phyloP scores from a whole-genome alignment of 164 flowering plant species.

The Taxillus chinensis region DNA sequence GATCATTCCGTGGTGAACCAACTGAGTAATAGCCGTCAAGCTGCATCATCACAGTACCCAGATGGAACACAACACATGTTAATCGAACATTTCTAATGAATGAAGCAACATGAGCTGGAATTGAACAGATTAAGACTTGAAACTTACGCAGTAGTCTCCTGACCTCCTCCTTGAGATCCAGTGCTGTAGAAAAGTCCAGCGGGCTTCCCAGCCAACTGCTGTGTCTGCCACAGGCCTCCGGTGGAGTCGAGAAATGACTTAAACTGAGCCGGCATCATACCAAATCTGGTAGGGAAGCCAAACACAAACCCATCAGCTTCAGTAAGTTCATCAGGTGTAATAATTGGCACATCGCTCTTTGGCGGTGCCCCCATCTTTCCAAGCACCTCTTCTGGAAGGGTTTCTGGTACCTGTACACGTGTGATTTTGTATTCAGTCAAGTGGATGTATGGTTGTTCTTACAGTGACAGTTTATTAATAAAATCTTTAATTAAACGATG shows the following conservation, averaged over 20 bases:
- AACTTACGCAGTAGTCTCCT: conserved; percentile 61
- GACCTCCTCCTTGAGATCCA: conserved; percentile 67
- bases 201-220: conserved; percentile 57
- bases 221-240: conserved; percentile 52
- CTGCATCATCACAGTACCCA: conserved; percentile 18
- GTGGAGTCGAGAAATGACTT: conserved; percentile 56
- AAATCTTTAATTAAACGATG: too few species aligned
- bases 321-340: conserved; percentile 36
- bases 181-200: conserved; percentile 62
- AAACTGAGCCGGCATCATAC: conserved; percentile 68
- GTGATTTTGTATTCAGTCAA: not conserved
- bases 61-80: too few species aligned
- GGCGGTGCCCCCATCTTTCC: conserved; percentile 59
- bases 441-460: too few species aligned
- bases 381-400: conserved; percentile 46
- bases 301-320: conserved; percentile 61
- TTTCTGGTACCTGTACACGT: conserved; percentile 47
- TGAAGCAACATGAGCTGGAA: too few species aligned
- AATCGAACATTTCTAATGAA: too few species aligned
- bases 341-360: conserved; percentile 46
- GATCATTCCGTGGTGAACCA: conserved; percentile 65
- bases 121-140: not conserved
- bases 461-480: too few species aligned
- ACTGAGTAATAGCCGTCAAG: conserved; percentile 64
- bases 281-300: conserved; percentile 72